A percentile compares a stretch with the other conserved stretches of the same genome.
Conservation (phyloP, 345 rosid species). For the Lepidium didymum region DNA sequence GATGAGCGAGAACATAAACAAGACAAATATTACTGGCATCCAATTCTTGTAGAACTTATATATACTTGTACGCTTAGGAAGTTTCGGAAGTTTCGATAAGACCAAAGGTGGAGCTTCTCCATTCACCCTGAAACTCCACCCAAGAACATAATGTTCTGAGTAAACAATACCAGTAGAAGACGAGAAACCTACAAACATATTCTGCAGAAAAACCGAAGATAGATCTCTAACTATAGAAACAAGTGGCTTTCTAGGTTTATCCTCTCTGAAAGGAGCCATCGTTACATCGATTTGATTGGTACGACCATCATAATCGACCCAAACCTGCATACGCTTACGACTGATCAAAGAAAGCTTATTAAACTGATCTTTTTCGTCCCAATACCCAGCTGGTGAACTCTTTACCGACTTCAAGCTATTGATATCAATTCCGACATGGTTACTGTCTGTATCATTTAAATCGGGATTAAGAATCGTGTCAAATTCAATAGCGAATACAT, state of each 20-base stretch:
- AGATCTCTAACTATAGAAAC: slow-evolving; percentile 39
- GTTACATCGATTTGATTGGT: slow-evolving; percentile 39
- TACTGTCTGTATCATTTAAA: slow-evolving; percentile 14
- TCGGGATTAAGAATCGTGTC: slow-evolving; percentile 29
- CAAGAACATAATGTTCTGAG: slow-evolving; percentile 39
- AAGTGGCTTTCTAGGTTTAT: slow-evolving; percentile 42
- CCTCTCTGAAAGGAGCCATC: slow-evolving; percentile 30
- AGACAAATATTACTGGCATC: slow-evolving; percentile 12
- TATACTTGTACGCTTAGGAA: slow-evolving; percentile 27
- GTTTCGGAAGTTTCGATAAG: slow-evolving; percentile 41
- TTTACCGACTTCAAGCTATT: slow-evolving; percentile 23
- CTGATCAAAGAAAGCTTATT: slow-evolving; percentile 38
- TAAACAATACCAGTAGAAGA: slow-evolving; percentile 33
- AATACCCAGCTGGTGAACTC: slow-evolving; percentile 28
- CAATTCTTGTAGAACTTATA: slow-evolving; percentile 23
- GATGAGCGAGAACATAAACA: not conserved
- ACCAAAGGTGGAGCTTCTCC: slow-evolving; percentile 36
- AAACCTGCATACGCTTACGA: slow-evolving; percentile 42
- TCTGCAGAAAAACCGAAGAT: slow-evolving; percentile 24
- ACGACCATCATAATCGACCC: slow-evolving; percentile 67
- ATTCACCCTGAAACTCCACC: slow-evolving; percentile 58
- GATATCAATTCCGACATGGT: slow-evolving; percentile 48
- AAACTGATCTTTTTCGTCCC: slow-evolving; percentile 4
- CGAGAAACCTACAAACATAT: slow-evolving; percentile 57
- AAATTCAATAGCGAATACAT: slow-evolving; percentile 44